Evolutionary conservation across 441 rosid genomes (phyloP).

Genomic region (Croton laevigatus): DNA sequence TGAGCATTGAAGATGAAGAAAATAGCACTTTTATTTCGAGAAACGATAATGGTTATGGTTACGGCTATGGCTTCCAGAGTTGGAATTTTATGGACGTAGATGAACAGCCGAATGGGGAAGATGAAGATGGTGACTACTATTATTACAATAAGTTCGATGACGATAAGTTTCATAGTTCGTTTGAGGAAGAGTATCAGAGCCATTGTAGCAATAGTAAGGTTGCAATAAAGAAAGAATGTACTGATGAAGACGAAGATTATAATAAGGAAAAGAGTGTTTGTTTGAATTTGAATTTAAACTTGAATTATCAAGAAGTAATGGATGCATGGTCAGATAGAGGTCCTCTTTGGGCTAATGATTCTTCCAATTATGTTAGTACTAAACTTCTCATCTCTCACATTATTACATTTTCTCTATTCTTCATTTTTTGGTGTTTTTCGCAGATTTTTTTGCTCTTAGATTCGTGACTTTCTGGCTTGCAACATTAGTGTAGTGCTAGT

Average conservation of each 20-base stretch:
- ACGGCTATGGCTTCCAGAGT: slow-evolving; percentile 12
- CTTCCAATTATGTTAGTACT: slow-evolving; percentile 46
- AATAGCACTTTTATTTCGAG: not conserved
- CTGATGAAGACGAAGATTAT: slow-evolving; percentile 27
- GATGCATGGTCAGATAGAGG: slow-evolving; percentile 81
- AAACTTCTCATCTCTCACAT: not conserved
- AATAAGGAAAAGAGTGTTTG: slow-evolving; percentile 22
- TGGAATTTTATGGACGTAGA: slow-evolving; percentile 43
- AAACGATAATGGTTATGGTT: not conserved
- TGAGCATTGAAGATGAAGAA: slow-evolving; percentile 35
- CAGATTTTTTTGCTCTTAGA: too few species aligned
- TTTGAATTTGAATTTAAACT: slow-evolving; percentile 61
- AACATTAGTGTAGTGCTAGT: too few species aligned
- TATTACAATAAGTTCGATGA: not conserved
- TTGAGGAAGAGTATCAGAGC: slow-evolving; percentile 14
- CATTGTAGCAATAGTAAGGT: not conserved
- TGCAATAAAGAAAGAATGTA: slow-evolving; percentile 32
- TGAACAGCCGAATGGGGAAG: slow-evolving; percentile 25
- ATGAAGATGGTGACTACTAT: slow-evolving; percentile 24
- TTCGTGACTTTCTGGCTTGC: too few species aligned
- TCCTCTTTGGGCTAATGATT: slow-evolving; percentile 39
- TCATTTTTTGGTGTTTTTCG: too few species aligned
- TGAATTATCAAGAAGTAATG: slow-evolving; percentile 72
- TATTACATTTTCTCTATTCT: too few species aligned
- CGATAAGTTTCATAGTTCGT: slow-evolving; percentile 6